These are phyloP conservation scores for Leccinum pallidistipes DNA, from an alignment of 1,284 basidiomycete genomes.

Conservation along the genomic window DNA sequence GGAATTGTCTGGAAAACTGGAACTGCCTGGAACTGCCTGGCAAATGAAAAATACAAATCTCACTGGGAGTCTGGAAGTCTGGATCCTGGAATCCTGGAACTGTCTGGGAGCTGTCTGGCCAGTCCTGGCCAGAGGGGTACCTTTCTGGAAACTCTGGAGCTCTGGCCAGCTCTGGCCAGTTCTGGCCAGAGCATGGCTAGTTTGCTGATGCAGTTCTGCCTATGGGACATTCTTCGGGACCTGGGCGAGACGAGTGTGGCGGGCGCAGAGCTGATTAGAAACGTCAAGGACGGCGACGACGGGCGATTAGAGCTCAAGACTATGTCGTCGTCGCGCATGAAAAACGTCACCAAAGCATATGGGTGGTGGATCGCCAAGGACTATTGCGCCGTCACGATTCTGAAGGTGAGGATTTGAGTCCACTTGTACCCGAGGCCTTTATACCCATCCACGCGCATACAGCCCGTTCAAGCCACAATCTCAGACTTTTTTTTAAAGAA, in stretches of 20 bases:
- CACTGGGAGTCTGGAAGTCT: too few species aligned
- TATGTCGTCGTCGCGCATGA: constrained; percentile 58
- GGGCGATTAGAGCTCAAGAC: constrained; percentile 50
- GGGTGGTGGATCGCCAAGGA: constrained; percentile 86
- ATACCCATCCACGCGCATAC: neutral
- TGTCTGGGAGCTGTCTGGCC: too few species aligned
- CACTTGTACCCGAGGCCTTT: neutral
- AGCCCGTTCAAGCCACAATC: constrained; percentile 77
- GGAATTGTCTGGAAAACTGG: too few species aligned
- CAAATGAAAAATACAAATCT: too few species aligned
- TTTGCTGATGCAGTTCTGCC: constrained; percentile 54
- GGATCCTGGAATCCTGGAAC: too few species aligned
- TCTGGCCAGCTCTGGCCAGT: too few species aligned
- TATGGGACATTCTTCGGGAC: constrained; percentile 97
- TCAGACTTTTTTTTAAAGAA: constrained; percentile 63
- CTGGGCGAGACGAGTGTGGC: constrained; percentile 85
- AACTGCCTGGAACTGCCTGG: too few species aligned
- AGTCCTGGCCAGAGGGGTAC: too few species aligned
- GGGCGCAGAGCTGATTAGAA: constrained; percentile 52
- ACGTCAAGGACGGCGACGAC: constrained; percentile 48
- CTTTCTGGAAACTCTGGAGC: too few species aligned
- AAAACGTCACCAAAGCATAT: constrained; percentile 74
- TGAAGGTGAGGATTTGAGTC: constrained; percentile 64
- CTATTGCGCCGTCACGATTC: constrained; percentile 66
- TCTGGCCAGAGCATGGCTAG: too few species aligned